Conservation (phyloP, 179 eudicot genomes). For the Amaranthus tricolor region DNA sequence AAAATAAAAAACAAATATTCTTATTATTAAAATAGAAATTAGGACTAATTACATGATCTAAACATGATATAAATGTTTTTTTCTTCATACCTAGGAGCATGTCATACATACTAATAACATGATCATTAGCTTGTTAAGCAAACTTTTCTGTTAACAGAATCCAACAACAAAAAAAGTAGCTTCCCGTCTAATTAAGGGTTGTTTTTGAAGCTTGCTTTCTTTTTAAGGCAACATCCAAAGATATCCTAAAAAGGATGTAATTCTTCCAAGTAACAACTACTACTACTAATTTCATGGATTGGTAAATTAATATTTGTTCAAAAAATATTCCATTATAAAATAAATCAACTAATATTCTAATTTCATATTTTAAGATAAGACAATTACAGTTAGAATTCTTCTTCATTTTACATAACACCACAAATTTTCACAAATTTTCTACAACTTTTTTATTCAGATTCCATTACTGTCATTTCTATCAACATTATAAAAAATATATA, state of each 20-base stretch:
- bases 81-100: conserved; percentile 14
- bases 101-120: conserved; percentile 22
- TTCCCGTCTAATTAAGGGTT: conserved; percentile 16
- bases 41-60: neutral
- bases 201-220: conserved; percentile 23
- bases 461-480: conserved; percentile 5
- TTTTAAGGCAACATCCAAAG: conserved; percentile 20
- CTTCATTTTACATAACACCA: neutral
- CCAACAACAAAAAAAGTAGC: conserved; percentile 13
- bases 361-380: neutral
- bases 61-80: neutral
- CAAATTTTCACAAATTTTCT: neutral
- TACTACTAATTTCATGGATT: neutral
- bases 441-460: neutral
- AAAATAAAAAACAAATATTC: neutral
- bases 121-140: neutral
- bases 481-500: neutral
- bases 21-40: neutral
- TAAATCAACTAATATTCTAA: neutral
- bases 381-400: neutral
- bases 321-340: neutral
- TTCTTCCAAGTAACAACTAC: conserved; percentile 26
- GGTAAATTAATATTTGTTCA: neutral
- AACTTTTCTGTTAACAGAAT: conserved; percentile 1
- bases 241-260: conserved; percentile 11